These are phyloP conservation scores for Epichloe sp. DNA, from an alignment of 2,329 filamentous ascomycete species.

Conservation along the genomic window DNA sequence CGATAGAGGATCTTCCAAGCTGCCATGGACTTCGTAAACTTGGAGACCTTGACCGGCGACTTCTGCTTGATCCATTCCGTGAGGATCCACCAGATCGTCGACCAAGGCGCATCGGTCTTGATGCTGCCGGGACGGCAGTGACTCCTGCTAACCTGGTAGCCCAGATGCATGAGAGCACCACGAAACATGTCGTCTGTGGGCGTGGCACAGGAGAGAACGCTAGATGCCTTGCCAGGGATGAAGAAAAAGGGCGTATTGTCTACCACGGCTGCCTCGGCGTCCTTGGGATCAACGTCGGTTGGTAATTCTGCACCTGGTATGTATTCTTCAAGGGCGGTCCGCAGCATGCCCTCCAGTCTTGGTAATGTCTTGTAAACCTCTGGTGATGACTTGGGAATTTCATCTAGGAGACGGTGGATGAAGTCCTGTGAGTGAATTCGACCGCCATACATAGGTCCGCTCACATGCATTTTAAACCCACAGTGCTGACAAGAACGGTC, in stretches of 20 bases:
- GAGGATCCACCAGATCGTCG: constrained; percentile 83
- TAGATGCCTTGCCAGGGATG: constrained; percentile 59
- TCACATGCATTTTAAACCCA: constrained; percentile 71
- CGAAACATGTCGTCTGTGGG: constrained; percentile 68
- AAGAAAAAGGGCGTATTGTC: constrained; percentile 83
- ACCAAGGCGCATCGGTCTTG: constrained; percentile 89
- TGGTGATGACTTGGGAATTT: constrained; percentile 53
- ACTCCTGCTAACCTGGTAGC: constrained; percentile 72
- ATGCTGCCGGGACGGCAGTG: constrained; percentile 84
- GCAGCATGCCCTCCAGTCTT: constrained; percentile 83
- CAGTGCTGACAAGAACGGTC: constrained; percentile 68
- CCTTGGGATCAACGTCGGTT: constrained; percentile 25
- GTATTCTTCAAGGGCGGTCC: constrained; percentile 70
- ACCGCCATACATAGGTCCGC: constrained; percentile 90
- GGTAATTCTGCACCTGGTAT: constrained; percentile 25
- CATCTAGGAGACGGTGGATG: constrained; percentile 62
- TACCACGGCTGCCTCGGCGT: constrained; percentile 43
- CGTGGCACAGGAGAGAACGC: constrained; percentile 64
- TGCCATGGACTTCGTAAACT: constrained; percentile 55
- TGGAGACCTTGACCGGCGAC: constrained; percentile 59
- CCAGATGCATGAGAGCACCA: constrained; percentile 67
- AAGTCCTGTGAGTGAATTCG: constrained; percentile 77
- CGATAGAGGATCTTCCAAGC: constrained; percentile 54
- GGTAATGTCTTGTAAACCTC: constrained; percentile 66
- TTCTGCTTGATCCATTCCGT: constrained; percentile 80